Conservation (phyloP, 768 basidiomycete species). For the Psilocybe cubensis region DNA sequence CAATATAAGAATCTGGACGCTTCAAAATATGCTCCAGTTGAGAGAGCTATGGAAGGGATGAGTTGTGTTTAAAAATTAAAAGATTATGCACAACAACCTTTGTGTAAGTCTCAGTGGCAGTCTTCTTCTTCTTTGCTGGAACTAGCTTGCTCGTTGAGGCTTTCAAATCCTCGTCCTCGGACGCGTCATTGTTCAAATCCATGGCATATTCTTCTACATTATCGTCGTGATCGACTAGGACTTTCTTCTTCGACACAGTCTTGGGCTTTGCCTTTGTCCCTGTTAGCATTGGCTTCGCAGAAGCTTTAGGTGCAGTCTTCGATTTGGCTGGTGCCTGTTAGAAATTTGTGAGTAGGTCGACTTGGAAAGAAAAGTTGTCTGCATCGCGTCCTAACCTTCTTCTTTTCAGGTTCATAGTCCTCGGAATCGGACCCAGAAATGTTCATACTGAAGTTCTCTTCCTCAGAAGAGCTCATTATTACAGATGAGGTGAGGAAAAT, state of each 20-base stretch:
- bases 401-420: constrained; percentile 66
- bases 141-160: constrained; percentile 28
- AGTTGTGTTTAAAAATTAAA: neutral
- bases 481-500: neutral
- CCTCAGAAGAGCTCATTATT: constrained; percentile 76
- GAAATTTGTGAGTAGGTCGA: constrained; percentile 2
- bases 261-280: constrained; percentile 56
- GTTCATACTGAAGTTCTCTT: constrained; percentile 68
- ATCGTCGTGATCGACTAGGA: constrained; percentile 66
- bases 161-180: constrained; percentile 37
- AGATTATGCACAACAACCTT: constrained; percentile 55
- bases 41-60: constrained; percentile 61
- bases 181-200: constrained; percentile 43
- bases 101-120: constrained; percentile 87
- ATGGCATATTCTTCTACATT: constrained; percentile 55
- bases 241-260: constrained; percentile 67
- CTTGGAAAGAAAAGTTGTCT: neutral
- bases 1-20: constrained; percentile 95
- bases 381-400: constrained; percentile 43
- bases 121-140: constrained; percentile 71
- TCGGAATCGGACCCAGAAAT: constrained; percentile 71
- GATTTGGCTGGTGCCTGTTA: constrained; percentile 28
- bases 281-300: constrained; percentile 46
- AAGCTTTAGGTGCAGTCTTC: constrained; percentile 40
- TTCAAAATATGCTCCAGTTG: constrained; percentile 95